Conservation (phyloP, 1,284 basidiomycete species). For the Moniliophthora roreri region DNA sequence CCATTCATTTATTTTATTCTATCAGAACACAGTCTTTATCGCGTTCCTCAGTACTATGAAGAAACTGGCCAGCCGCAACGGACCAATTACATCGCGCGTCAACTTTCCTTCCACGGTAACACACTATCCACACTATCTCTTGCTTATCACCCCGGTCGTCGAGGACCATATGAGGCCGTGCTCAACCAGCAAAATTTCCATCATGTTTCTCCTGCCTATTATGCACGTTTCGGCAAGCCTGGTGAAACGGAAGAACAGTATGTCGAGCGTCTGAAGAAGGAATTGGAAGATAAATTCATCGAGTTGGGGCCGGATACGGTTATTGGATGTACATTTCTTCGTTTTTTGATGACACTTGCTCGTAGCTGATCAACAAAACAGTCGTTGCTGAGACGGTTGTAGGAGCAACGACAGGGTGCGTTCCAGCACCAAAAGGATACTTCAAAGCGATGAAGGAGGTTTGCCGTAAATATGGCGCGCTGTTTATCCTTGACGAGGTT, state of each 20-base stretch:
- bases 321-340: slow-evolving; percentile 67
- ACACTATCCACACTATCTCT: slow-evolving; percentile 71
- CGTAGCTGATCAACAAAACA: slow-evolving; percentile 25
- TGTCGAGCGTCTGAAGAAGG: slow-evolving; percentile 69
- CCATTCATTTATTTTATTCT: background rate
- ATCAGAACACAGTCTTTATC: slow-evolving; percentile 4
- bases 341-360: background rate
- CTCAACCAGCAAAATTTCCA: slow-evolving; percentile 68
- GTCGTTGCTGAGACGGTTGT: slow-evolving; percentile 83
- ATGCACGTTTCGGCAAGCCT: slow-evolving; percentile 67
- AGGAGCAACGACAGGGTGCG: slow-evolving; percentile 78
- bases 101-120: slow-evolving; percentile 85
- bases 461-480: slow-evolving; percentile 82
- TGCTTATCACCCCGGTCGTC: slow-evolving; percentile 62
- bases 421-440: slow-evolving; percentile 77
- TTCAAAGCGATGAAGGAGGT: slow-evolving; percentile 84
- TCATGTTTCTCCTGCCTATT: slow-evolving; percentile 85
- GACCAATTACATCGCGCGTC: slow-evolving; percentile 76
- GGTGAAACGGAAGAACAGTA: slow-evolving; percentile 79
- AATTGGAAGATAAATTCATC: slow-evolving; percentile 82
- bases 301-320: slow-evolving; percentile 81
- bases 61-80: slow-evolving; percentile 71
- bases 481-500: slow-evolving; percentile 85
- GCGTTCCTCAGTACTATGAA: slow-evolving; percentile 54
- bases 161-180: slow-evolving; percentile 64